A percentile compares a stretch with the other conserved stretches of the same genome.
Evolutionary conservation across 2,329 filamentous ascomycete genomes (phyloP).

Genomic region (Calonectria montana): DNA sequence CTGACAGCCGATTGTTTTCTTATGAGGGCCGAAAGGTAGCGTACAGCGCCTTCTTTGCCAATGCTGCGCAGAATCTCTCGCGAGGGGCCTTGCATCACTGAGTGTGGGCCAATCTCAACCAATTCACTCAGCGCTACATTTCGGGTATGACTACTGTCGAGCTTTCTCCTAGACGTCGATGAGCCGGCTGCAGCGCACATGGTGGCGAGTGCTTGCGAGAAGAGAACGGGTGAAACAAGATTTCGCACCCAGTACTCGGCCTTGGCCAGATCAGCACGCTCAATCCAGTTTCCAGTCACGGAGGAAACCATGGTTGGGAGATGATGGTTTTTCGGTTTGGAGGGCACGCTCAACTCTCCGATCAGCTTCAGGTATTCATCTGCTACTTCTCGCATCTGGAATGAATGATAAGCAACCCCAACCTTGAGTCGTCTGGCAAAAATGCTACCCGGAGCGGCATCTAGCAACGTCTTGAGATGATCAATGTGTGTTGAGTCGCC

Average conservation of each 20-base stretch:
- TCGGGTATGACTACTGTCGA: background rate
- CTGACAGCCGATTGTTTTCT: background rate
- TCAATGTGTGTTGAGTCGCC: conserved; percentile 24
- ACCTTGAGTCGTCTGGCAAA: conserved; percentile 49
- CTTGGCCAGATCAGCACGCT: background rate
- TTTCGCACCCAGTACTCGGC: conserved; percentile 7
- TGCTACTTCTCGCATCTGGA: conserved; percentile 52
- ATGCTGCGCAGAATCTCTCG: background rate
- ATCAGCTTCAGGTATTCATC: background rate
- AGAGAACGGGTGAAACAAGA: background rate
- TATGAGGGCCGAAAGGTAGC: background rate
- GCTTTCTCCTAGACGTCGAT: background rate
- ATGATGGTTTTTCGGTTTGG: background rate
- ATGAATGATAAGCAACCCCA: conserved; percentile 61
- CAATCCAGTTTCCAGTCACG: background rate
- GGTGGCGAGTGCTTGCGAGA: background rate
- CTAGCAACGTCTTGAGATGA: conserved; percentile 9
- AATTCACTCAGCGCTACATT: background rate
- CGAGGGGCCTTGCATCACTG: conserved; percentile 1
- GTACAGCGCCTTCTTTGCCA: background rate
- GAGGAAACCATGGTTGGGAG: background rate
- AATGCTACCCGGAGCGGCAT: conserved; percentile 3
- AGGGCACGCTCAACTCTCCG: background rate
- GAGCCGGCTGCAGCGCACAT: background rate
- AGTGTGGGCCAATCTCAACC: conserved; percentile 16